phyloP scores from a whole-genome alignment of 2,329 filamentous ascomycete genomes.

The Aspergillus sp. region DNA sequence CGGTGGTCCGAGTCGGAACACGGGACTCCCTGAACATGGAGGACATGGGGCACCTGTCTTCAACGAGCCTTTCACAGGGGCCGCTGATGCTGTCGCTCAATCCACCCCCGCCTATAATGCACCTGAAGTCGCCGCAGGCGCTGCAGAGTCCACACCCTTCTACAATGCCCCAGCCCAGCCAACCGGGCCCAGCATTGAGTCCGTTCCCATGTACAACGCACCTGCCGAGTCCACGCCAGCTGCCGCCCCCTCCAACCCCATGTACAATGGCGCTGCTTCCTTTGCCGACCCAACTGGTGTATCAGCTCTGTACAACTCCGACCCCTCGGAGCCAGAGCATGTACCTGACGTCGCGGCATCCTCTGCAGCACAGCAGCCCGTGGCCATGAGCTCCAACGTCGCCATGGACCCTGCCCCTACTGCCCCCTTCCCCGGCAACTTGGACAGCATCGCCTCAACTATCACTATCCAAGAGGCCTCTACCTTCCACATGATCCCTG shows the following conservation, averaged over 20 bases:
- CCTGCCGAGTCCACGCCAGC: neutral
- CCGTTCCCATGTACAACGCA: neutral
- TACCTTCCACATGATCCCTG: slow-evolving; percentile 29
- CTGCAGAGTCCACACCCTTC: neutral
- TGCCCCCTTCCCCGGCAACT: slow-evolving; percentile 3
- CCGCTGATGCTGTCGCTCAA: neutral
- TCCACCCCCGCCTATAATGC: neutral
- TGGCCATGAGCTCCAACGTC: neutral
- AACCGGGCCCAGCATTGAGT: neutral
- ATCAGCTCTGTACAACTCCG: neutral
- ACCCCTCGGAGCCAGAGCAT: neutral
- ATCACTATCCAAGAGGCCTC: slow-evolving; percentile 18
- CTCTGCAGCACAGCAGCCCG: neutral
- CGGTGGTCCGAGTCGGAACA: slow-evolving; percentile 12
- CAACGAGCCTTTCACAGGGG: neutral
- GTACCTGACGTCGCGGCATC: neutral
- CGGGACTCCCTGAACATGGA: slow-evolving; percentile 6
- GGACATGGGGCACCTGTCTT: neutral
- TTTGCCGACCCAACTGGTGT: neutral
- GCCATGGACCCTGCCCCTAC: neutral
- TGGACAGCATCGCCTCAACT: slow-evolving; percentile 8
- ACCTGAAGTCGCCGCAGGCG: neutral
- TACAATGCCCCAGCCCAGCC: neutral
- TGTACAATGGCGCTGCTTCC: neutral
- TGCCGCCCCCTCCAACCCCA: neutral